Evolutionary conservation across 2,329 filamentous ascomycete genomes (phyloP).

Genomic region (Cercospora sojina): DNA sequence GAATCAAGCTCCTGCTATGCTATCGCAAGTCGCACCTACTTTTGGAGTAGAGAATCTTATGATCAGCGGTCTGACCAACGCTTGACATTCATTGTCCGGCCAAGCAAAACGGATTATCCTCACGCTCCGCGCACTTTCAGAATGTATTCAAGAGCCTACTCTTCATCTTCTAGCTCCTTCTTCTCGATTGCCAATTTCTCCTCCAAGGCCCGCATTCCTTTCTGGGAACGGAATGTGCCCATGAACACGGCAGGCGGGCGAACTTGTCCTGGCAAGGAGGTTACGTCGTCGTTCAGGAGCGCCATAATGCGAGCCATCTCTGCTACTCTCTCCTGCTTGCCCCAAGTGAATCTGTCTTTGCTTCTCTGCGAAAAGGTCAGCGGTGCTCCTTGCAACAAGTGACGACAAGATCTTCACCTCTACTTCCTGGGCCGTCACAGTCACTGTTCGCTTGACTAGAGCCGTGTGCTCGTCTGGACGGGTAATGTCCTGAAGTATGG

Average conservation of each 20-base stretch:
- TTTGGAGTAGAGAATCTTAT: neutral
- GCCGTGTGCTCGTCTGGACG: neutral
- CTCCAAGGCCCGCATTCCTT: neutral
- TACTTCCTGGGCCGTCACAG: neutral
- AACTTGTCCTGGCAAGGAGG: constrained; percentile 1
- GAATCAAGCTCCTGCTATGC: neutral
- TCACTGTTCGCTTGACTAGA: neutral
- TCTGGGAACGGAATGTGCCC: constrained; percentile 5
- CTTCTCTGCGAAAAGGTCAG: neutral
- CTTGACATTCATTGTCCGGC: neutral
- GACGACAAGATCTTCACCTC: constrained; percentile 3
- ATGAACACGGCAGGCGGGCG: constrained; percentile 3
- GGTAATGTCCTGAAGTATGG: neutral
- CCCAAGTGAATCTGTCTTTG: constrained; percentile 1
- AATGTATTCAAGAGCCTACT: neutral
- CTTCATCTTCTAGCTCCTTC: neutral
- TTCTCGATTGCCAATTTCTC: neutral
- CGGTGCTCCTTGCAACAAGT: neutral
- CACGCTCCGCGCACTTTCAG: neutral
- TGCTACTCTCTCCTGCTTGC: constrained; percentile 17
- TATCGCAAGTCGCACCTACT: neutral
- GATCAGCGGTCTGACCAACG: neutral
- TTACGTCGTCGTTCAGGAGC: constrained; percentile 8
- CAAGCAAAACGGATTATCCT: neutral
- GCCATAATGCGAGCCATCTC: constrained; percentile 19